These are phyloP conservation scores for Echinosophora koreensis DNA, from an alignment of 306 rosid genomes.

Conservation along the genomic window DNA sequence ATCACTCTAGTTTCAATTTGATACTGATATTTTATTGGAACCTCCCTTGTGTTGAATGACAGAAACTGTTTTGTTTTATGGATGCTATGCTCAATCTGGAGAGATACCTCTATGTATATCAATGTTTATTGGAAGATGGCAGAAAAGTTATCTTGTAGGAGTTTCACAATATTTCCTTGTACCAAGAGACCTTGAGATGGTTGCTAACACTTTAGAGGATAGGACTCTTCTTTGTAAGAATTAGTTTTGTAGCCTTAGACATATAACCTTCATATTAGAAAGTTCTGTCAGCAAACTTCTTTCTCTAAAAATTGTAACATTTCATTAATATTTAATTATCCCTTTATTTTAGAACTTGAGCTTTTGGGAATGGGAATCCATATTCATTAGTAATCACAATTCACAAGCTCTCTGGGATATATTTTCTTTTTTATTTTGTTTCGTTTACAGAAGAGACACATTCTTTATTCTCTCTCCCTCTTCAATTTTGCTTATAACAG, in stretches of 20 bases:
- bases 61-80: slow-evolving; percentile 28
- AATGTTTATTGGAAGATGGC: slow-evolving; percentile 24
- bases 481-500: slow-evolving; percentile 30
- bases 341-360: slow-evolving; percentile 32
- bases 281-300: slow-evolving; percentile 19
- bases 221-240: slow-evolving; percentile 24
- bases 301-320: slow-evolving; percentile 9
- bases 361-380: slow-evolving; percentile 27
- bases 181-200: slow-evolving; percentile 14
- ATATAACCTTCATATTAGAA: slow-evolving; percentile 39
- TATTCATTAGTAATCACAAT: slow-evolving; percentile 16
- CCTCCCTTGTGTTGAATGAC: slow-evolving; percentile 37
- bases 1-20: slow-evolving; percentile 49
- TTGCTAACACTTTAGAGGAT: slow-evolving; percentile 38
- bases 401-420: not conserved
- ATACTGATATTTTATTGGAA: slow-evolving; percentile 49
- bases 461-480: not conserved
- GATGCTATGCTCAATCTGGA: slow-evolving; percentile 37
- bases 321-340: slow-evolving; percentile 34
- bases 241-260: slow-evolving; percentile 39
- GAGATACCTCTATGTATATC: slow-evolving; percentile 31
- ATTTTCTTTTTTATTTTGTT: not conserved
- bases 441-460: slow-evolving; percentile 12
- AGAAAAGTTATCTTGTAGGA: slow-evolving; percentile 27
- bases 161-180: slow-evolving; percentile 41